Evolutionary conservation across 1,284 basidiomycete species (phyloP).

Genomic region (Irpex lacteus): DNA sequence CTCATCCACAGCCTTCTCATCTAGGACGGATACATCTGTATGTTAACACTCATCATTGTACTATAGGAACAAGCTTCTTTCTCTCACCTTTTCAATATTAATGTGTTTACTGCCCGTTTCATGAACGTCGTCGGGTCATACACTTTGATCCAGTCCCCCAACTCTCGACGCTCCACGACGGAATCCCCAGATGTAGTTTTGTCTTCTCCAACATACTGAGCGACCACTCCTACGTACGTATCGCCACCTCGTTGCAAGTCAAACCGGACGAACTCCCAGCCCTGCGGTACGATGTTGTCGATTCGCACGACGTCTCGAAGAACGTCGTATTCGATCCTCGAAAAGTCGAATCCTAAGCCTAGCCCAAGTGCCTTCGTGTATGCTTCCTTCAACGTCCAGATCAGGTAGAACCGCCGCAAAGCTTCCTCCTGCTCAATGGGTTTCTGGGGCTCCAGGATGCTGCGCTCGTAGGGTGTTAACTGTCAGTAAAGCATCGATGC

Average conservation of each 20-base stretch:
- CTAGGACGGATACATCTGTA: neutral
- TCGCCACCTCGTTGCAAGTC: conserved; percentile 40
- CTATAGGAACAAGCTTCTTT: neutral
- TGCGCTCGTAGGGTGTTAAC: conserved; percentile 32
- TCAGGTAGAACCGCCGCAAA: conserved; percentile 63
- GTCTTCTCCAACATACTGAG: conserved; percentile 38
- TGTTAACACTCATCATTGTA: conserved; percentile 1
- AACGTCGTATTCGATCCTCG: conserved; percentile 67
- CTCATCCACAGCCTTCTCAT: neutral
- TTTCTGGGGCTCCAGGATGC: conserved; percentile 33
- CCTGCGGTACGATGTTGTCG: conserved; percentile 51
- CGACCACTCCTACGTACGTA: conserved; percentile 63
- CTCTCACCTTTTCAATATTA: conserved; percentile 31
- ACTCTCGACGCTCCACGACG: conserved; percentile 10
- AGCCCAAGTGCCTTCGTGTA: conserved; percentile 82
- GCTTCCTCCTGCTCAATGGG: conserved; percentile 39
- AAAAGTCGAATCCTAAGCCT: conserved; percentile 79
- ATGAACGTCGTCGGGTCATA: conserved; percentile 23
- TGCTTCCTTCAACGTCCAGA: conserved; percentile 87
- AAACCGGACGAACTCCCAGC: conserved; percentile 69
- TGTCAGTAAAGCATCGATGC: neutral
- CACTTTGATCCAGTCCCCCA: conserved; percentile 24
- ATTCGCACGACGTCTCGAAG: conserved; percentile 47
- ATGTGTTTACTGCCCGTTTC: conserved; percentile 37
- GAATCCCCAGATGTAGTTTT: conserved; percentile 12